A percentile compares a stretch with the other conserved stretches of the same genome.
phyloP scores from a whole-genome alignment of 2,329 filamentous ascomycete species.

The Capronia americana region DNA sequence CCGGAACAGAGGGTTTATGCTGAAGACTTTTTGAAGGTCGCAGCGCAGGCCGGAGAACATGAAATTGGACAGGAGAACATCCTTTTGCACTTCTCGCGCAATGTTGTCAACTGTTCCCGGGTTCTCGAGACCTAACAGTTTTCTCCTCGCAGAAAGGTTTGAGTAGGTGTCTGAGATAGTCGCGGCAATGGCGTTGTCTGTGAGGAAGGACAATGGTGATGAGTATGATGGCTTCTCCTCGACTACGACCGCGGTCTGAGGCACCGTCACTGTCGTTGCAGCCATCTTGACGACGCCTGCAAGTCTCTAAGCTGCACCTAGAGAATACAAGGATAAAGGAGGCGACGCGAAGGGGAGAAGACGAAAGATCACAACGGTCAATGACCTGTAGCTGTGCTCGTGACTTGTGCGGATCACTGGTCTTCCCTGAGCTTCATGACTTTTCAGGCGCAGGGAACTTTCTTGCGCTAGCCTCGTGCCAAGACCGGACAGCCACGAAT shows the following conservation, averaged over 20 bases:
- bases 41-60: constrained; percentile 96
- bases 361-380: constrained; percentile 14
- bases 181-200: constrained; percentile 74
- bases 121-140: constrained; percentile 85
- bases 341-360: not conserved
- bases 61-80: constrained; percentile 94
- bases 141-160: constrained; percentile 83
- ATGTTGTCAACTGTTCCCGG: constrained; percentile 91
- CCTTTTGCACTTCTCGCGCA: constrained; percentile 89
- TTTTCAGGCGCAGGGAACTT: constrained; percentile 35
- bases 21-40: constrained; percentile 96
- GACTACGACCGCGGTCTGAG: constrained; percentile 40
- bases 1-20: constrained; percentile 91
- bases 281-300: constrained; percentile 6
- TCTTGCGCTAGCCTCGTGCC: constrained; percentile 9
- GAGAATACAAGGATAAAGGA: not conserved
- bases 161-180: constrained; percentile 77
- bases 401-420: constrained; percentile 27
- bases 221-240: constrained; percentile 47
- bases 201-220: constrained; percentile 68
- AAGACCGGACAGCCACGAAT: not conserved
- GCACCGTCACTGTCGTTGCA: constrained; percentile 9
- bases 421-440: constrained; percentile 30
- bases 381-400: constrained; percentile 31
- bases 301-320: constrained; percentile 4